Evolutionary conservation across 2,329 filamentous ascomycete species (phyloP).

Genomic region (Aspergillus versicolor): DNA sequence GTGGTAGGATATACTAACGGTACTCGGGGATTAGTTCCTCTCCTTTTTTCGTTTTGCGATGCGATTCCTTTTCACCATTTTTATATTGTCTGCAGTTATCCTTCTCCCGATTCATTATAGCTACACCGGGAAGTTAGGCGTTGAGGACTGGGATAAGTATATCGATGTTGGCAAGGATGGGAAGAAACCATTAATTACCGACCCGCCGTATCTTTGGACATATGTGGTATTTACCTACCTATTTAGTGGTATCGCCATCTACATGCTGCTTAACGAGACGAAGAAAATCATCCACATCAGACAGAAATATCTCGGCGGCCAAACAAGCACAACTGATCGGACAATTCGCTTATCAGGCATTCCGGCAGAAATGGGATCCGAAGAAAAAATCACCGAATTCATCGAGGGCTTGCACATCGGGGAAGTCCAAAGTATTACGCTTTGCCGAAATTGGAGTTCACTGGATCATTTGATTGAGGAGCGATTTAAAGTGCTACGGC

Average conservation of each 20-base stretch:
- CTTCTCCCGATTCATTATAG: conserved; percentile 82
- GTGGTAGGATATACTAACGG: neutral
- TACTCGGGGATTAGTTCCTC: conserved; percentile 63
- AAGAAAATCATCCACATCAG: conserved; percentile 79
- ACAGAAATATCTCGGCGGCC: conserved; percentile 87
- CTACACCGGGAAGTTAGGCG: conserved; percentile 51
- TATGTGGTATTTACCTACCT: conserved; percentile 94
- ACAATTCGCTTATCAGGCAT: conserved; percentile 92
- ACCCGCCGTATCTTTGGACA: conserved; percentile 74
- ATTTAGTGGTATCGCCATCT: conserved; percentile 79
- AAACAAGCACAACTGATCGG: conserved; percentile 92
- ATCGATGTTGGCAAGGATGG: conserved; percentile 28
- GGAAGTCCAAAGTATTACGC: conserved; percentile 79
- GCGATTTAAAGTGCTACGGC: conserved; percentile 64
- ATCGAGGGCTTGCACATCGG: conserved; percentile 88
- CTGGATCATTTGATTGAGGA: conserved; percentile 73
- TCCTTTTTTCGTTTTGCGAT: conserved; percentile 95
- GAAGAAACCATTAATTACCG: conserved; percentile 34
- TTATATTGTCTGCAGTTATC: conserved; percentile 77
- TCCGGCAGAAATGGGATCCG: conserved; percentile 72
- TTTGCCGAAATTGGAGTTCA: conserved; percentile 84
- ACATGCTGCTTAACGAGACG: conserved; percentile 80
- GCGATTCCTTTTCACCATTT: conserved; percentile 73
- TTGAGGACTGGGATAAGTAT: conserved; percentile 38
- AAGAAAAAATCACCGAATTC: conserved; percentile 79